Base-by-base conservation (phyloP, 768 basidiomycete species). In the Hericium coralloides region DNA sequence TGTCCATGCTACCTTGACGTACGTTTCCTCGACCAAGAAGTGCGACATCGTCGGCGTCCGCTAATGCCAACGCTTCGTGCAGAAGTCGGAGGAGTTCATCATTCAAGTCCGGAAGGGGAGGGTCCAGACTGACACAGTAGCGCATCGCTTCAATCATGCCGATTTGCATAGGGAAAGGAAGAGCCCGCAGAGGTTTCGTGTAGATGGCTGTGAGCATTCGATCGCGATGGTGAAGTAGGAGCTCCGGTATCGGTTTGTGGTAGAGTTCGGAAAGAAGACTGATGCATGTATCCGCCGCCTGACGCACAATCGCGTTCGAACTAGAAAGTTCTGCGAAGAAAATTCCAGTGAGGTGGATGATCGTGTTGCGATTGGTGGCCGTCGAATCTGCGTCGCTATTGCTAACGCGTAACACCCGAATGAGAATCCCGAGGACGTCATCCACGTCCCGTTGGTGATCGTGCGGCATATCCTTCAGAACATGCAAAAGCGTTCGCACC, bases 141-240 rank as follows among this genome's bases (percentile, higher is more conserved):
- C 95, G 89, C 58, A 98, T 84, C 17, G 93, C 93, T 65, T 98
- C 97, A 58, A 98, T 93, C 81, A 98, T 94, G 31, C 95, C 97
- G 57, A 98, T 97, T 69, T 98, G 97, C 65, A 92, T 92, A 15
- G 87, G 79, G 68, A 98, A 95, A 1, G 94, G 94, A 23, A 99
- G 79, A 0, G 97, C 97, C 53, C 97, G 80, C 18, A 99, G 79
- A 12, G 97, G 97, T 67, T 98, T 98, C n/a, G 89, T 91, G 73
- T 89, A 98, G 62, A 99, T 94, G 2, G 87, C 82, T 17, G 83
- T 81, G 39, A 98, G 77, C 73, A 98, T 85, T 31, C 92, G 84
- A 60, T 94, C 92, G 49, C 92, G 86, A 64, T 94, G 87, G 15
- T 82, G 89, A 68, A 80, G 73, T 50, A 99, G 75, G n/a, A 98